Base-by-base conservation (phyloP, 1,284 basidiomycete species). In the Spongispora temasekensis region DNA sequence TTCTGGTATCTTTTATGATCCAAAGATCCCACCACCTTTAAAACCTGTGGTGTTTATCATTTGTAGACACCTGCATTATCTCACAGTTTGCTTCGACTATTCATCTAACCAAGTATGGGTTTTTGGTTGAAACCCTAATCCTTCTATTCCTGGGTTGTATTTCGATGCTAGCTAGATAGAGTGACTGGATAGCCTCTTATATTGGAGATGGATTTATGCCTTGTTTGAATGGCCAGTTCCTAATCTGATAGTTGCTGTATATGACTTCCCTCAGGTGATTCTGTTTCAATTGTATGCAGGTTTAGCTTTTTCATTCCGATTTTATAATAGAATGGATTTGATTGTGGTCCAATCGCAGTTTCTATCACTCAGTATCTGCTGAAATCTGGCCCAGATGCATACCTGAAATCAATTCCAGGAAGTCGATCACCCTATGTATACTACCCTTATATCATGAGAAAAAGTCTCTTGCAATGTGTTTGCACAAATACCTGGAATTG, bases 81-180 rank as follows among this genome's bases (percentile, higher is more conserved):
- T 63, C 30, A 61, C 61, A 0, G 34, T 61, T 2, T 63, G 56
- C 42, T 63, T 63, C 4, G 50, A 63, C 35, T 63, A 63, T 30
- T 4, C 34, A 6, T 21, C 17, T 0, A 63, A 62, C 4, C 32
- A 57, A 55, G 53, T 23, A 53, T 63, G 61, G 59, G 25, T 50
- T 0, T 53, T 63, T 31, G 53, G 61, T 13, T 4, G 2, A 21
- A 42, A 61, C 7, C 28, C 30, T 2, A 28, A 40, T 15, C 15
- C 56, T 48, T 1, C 28, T 4, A 27, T 21, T 5, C 0, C 46
- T 3, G 25, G 50, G n/a, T 50, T 63, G 35, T 3, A 42, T 19
- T 52, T n/a, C 21, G 21, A 56, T 31, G 28, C 10, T 1, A 1
- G 3, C 53, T 61, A 53, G 60, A 15, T 53, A 5, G 19, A 32